Percentiles rank a stretch among this genome's conserved stretches.
Evolutionary conservation across 805 yeast genomes (phyloP).

Genomic region (Wickerhamiella cacticola): DNA sequence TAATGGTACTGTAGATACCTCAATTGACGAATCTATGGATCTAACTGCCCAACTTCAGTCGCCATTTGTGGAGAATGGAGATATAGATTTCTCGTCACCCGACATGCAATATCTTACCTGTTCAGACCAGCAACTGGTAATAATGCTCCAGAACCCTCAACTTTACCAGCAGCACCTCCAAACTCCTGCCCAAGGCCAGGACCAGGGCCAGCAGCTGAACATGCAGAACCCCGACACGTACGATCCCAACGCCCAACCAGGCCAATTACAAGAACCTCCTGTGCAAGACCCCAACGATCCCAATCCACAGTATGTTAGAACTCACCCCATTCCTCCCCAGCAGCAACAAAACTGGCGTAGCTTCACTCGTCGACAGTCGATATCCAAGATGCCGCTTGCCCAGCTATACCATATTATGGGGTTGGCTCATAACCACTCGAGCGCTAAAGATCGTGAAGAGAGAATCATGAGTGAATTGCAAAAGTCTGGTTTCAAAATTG

Average conservation of each 20-base stretch:
- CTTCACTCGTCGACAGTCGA: constrained; percentile 22
- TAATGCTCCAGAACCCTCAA: background rate
- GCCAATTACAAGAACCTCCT: no score
- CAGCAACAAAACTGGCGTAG: constrained; percentile 6
- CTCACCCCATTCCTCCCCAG: background rate
- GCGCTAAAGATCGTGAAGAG: constrained; percentile 31
- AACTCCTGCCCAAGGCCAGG: background rate
- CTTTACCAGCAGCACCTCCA: background rate
- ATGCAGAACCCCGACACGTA: no score
- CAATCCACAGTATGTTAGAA: background rate
- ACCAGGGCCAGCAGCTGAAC: background rate
- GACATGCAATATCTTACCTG: background rate
- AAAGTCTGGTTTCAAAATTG: constrained; percentile 58
- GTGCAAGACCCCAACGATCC: background rate
- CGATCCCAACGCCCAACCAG: no score
- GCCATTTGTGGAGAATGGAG: background rate
- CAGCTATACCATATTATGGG: constrained; percentile 32
- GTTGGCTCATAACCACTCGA: constrained; percentile 28
- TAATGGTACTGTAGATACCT: background rate
- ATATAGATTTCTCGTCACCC: background rate
- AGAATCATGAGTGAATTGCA: constrained; percentile 29
- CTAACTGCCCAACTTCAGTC: background rate
- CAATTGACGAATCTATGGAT: background rate
- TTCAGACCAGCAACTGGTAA: background rate
- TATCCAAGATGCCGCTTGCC: constrained; percentile 30